Conservation (phyloP, 768 basidiomycete species). For the Boletus sensibilis region DNA sequence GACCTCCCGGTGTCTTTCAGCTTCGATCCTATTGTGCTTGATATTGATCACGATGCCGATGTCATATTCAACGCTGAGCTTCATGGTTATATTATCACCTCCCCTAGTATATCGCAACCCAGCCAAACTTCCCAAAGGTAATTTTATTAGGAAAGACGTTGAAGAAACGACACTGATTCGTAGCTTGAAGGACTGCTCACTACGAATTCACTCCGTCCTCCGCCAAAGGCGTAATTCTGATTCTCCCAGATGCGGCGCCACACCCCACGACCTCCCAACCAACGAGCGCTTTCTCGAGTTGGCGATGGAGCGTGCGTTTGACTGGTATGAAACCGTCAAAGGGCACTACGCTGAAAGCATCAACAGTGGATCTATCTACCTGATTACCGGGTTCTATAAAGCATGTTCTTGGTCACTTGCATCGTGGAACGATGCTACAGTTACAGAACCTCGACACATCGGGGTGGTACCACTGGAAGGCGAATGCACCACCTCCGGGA, state of each 20-base stretch:
- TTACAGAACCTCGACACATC: background rate
- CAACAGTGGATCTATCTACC: conserved; percentile 16
- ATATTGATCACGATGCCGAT: too few relatives aligned
- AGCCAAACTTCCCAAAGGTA: background rate
- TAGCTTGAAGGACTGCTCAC: background rate
- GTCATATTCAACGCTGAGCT: too few relatives aligned
- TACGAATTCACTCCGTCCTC: conserved; percentile 1
- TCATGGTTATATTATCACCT: background rate
- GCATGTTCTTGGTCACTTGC: conserved; percentile 25
- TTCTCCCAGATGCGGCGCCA: conserved; percentile 29
- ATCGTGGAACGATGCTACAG: too few relatives aligned
- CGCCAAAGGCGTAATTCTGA: conserved; percentile 27
- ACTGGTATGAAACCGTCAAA: conserved; percentile 28
- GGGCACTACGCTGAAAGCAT: background rate
- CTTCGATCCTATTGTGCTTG: background rate
- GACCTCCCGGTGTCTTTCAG: background rate
- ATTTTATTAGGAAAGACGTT: too few relatives aligned
- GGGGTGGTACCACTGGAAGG: background rate
- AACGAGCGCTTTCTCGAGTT: conserved; percentile 15
- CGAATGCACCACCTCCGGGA: too few relatives aligned
- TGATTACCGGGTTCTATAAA: conserved; percentile 31
- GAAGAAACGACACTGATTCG: background rate
- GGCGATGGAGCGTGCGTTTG: conserved; percentile 13
- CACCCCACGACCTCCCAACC: conserved; percentile 10
- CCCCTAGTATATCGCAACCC: background rate